Evolutionary conservation across 768 basidiomycete species (phyloP), one percentile per base, ranked within the genome.

Genomic region (Rhodotorula diobovata): DNA sequence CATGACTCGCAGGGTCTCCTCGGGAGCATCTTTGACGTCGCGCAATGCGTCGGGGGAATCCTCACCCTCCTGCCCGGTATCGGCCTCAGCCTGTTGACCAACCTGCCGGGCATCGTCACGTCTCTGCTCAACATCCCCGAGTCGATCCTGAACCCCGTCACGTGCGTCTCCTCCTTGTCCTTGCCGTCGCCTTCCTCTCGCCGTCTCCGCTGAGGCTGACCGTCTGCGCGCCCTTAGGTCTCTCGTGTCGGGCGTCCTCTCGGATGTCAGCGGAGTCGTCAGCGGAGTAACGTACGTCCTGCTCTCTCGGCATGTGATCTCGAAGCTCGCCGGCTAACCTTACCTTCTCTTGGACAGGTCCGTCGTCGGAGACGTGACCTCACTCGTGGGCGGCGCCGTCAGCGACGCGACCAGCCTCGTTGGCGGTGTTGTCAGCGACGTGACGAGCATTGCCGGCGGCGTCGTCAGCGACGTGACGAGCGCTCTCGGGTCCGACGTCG

Each of bases 101-200:
- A 59, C 41, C 65, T 67, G 4, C 70, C 70, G 2, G 57, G 56
- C 39, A 53, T 67, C 70, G 43, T 67, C 61, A 63, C 65, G 7
- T 63, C 65, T 21, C 35, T 67, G 30, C 63, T 67, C 35, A 32
- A 50, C n/a, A 53, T 69, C n/a, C 61, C 68, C 23, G 12, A 32
- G 30, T 54, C 56, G 16, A 50, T 67, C 30, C 66, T 67, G 34
- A 54, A 55, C 41, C 66, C 58, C 28, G 51, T 53, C 20, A 39
- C 51, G 51, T 53, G 41, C 41, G 41, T 43, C 41, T 18, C 41
- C 6, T 12, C 18, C 41, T 5, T 7, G 9, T 41, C 15, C 39
- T 2, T 12, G 14, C 41, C 6, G 14, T 43, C 6, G 12, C 3
- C 41, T n/a, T n/a, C n/a, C n/a, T n/a, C n/a, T n/a, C n/a, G n/a